A percentile compares a stretch with the other conserved stretches of the same genome.
Evolutionary conservation across 1,139 yeast genomes (phyloP).

Genomic region (Taiozyma onychis): DNA sequence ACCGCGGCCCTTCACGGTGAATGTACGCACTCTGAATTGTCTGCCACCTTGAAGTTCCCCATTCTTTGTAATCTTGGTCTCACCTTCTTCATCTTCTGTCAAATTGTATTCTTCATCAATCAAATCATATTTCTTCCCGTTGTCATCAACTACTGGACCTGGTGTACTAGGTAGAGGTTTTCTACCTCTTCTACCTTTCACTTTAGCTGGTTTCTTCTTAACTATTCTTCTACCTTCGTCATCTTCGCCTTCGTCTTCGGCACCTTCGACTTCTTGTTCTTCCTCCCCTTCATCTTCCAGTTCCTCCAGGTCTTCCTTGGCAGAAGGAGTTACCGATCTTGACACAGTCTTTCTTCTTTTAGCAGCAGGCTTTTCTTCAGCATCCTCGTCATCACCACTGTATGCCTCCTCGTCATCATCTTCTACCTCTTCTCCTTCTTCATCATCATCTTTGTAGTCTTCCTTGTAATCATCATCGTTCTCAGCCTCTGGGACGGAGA

Average conservation of each 20-base stretch:
- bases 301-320: constrained; percentile 1
- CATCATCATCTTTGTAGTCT: not conserved
- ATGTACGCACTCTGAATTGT: constrained; percentile 73
- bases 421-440: not conserved
- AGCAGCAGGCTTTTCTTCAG: not conserved
- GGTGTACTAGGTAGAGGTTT: constrained; percentile 20
- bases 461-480: not conserved
- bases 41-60: constrained; percentile 78
- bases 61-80: constrained; percentile 57
- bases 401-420: not conserved
- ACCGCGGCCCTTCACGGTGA: constrained; percentile 72
- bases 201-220: constrained; percentile 9
- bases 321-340: not conserved
- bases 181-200: constrained; percentile 22
- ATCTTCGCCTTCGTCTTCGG: constrained; percentile 8
- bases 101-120: constrained; percentile 76
- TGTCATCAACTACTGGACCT: constrained; percentile 31
- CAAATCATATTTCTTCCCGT: constrained; percentile 45
- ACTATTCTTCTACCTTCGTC: constrained; percentile 7
- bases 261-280: constrained; percentile 3
- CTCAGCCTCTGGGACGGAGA: not conserved
- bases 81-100: constrained; percentile 80
- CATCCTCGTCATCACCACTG: not conserved
- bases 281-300: constrained; percentile 7
- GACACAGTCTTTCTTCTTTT: not conserved